Evolutionary conservation across 2,329 filamentous ascomycete species (phyloP).

Genomic region (Nakataea oryzae): DNA sequence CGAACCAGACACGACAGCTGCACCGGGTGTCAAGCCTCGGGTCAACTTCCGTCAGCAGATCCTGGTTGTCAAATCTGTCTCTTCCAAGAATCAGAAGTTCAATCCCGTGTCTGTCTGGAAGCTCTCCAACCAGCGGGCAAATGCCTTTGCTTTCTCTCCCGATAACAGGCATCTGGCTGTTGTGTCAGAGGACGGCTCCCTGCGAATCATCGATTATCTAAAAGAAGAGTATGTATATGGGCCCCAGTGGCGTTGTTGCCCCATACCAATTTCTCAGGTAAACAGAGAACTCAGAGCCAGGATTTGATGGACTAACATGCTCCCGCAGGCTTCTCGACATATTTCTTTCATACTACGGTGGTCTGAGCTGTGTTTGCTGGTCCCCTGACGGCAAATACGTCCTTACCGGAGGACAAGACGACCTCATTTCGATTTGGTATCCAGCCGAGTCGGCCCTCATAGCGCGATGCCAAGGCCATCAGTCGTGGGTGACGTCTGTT

Average conservation of each 20-base stretch:
- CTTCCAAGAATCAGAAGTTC: constrained; percentile 84
- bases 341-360: constrained; percentile 88
- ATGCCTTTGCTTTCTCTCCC: constrained; percentile 85
- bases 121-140: constrained; percentile 80
- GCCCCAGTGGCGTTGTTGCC: not conserved
- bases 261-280: not conserved
- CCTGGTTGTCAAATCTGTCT: constrained; percentile 79
- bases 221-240: constrained; percentile 63
- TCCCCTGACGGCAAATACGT: constrained; percentile 95
- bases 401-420: constrained; percentile 89
- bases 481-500: constrained; percentile 89
- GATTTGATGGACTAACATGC: not conserved
- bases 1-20: constrained; percentile 19
- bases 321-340: constrained; percentile 63
- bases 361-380: constrained; percentile 89
- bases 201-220: constrained; percentile 86
- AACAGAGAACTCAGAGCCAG: not conserved
- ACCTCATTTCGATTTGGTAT: constrained; percentile 93
- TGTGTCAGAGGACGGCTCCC: constrained; percentile 81
- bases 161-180: constrained; percentile 80
- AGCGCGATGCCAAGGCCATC: constrained; percentile 87
- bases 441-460: constrained; percentile 74
- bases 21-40: constrained; percentile 22
- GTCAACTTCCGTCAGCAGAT: constrained; percentile 38
- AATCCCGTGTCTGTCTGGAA: constrained; percentile 94